Percentiles rank a stretch among this genome's conserved stretches.
phyloP scores from a whole-genome alignment of 352 stramenopile species.

The Pythium phragmiticola region DNA sequence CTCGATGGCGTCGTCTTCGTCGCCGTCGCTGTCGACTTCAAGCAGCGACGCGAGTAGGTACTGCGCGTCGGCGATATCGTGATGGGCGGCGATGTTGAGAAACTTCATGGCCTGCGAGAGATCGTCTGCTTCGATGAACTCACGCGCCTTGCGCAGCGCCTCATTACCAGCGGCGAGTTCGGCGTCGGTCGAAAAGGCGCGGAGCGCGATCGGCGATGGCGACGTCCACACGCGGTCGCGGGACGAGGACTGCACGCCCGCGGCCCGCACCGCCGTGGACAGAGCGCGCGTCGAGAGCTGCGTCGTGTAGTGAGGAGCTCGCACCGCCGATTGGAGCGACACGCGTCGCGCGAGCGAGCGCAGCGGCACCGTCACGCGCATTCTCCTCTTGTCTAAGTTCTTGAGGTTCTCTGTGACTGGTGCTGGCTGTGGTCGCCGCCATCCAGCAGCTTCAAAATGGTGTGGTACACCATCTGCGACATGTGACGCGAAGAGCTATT shows the following conservation, averaged over 20 bases:
- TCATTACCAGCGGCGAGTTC: slow-evolving; percentile 24
- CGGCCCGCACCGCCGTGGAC: not conserved
- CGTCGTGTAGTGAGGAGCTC: not conserved
- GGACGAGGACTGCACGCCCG: not conserved
- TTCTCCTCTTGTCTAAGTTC: not conserved
- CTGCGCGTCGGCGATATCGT: slow-evolving; percentile 70
- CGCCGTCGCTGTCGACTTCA: slow-evolving; percentile 35
- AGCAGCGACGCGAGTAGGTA: slow-evolving; percentile 71
- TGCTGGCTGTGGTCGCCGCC: not conserved
- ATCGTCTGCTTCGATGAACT: slow-evolving; percentile 56
- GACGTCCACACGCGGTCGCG: slow-evolving; percentile 3
- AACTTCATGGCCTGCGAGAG: slow-evolving; percentile 57
- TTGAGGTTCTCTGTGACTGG: not conserved
- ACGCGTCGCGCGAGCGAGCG: slow-evolving; percentile 11
- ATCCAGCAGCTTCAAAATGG: not conserved
- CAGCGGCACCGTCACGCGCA: slow-evolving; percentile 4
- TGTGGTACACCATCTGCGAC: slow-evolving; percentile 15
- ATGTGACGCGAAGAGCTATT: not conserved
- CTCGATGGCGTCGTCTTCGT: slow-evolving; percentile 11
- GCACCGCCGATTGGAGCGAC: not conserved
- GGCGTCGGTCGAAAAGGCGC: slow-evolving; percentile 13
- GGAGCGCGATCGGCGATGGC: not conserved
- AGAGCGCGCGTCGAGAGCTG: not conserved
- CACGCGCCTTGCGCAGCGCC: slow-evolving; percentile 59
- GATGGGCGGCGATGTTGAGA: slow-evolving; percentile 55